Percentiles rank a stretch among this genome's conserved stretches.
Conservation (phyloP, 2,329 filamentous ascomycete genomes). For the Teratosphaeria destructans region DNA sequence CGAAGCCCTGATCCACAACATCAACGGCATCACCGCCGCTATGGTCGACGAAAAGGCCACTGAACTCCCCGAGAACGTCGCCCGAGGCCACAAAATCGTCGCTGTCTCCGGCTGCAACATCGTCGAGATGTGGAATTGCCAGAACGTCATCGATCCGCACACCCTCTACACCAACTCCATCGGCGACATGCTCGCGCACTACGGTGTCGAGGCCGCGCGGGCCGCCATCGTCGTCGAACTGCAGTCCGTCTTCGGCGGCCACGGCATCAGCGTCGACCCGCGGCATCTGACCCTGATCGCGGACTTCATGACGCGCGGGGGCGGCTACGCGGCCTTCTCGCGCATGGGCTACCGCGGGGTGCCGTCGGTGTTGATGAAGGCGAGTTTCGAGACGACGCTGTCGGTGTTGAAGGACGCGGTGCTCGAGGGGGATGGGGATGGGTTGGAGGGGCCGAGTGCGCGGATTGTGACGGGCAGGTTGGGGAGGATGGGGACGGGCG, state of each 20-base stretch:
- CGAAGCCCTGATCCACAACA: constrained; percentile 76
- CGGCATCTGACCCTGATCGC: constrained; percentile 91
- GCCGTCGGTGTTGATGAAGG: constrained; percentile 90
- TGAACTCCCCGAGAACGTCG: constrained; percentile 50
- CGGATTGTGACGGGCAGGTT: constrained; percentile 80
- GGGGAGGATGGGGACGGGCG: constrained; percentile 76
- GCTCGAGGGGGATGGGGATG: constrained; percentile 80
- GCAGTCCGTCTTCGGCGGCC: constrained; percentile 71
- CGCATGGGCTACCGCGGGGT: constrained; percentile 78
- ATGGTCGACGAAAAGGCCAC: constrained; percentile 53
- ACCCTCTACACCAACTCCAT: constrained; percentile 88
- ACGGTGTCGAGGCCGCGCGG: constrained; percentile 89
- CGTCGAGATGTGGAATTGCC: constrained; percentile 78
- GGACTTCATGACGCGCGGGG: constrained; percentile 93
- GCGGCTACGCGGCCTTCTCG: constrained; percentile 84
- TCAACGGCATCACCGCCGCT: constrained; percentile 64
- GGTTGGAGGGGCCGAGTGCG: constrained; percentile 72
- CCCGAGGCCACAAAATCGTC: constrained; percentile 63
- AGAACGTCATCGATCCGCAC: constrained; percentile 76
- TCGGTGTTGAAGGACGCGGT: constrained; percentile 89
- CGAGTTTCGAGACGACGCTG: constrained; percentile 97
- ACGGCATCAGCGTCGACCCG: constrained; percentile 86
- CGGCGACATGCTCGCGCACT: constrained; percentile 68
- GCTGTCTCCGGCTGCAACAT: constrained; percentile 73
- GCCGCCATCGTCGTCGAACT: constrained; percentile 80